These are phyloP conservation scores for Coleophoma cylindrospora DNA, from an alignment of 2,329 filamentous ascomycete genomes.

Conservation along the genomic window DNA sequence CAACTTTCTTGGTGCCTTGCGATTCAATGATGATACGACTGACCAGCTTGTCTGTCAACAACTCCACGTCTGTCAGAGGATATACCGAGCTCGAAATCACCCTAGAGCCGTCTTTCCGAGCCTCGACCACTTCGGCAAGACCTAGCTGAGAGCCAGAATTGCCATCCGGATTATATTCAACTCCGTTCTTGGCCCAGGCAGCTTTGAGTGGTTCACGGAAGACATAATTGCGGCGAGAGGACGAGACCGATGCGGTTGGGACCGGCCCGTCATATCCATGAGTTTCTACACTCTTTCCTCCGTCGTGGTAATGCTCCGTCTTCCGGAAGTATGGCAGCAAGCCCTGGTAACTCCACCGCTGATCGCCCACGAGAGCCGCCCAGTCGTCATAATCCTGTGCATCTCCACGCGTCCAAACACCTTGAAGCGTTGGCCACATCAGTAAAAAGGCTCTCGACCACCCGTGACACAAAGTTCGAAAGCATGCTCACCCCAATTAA, in stretches of 20 bases:
- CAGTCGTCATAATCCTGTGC: slow-evolving; percentile 40
- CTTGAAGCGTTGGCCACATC: slow-evolving; percentile 10
- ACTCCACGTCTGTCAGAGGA: slow-evolving; percentile 15
- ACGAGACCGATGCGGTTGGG: slow-evolving; percentile 14
- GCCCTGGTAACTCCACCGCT: slow-evolving; percentile 39
- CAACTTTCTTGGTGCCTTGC: neutral
- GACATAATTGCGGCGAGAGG: slow-evolving; percentile 31
- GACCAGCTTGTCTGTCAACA: slow-evolving; percentile 20
- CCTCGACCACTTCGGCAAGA: slow-evolving; percentile 25
- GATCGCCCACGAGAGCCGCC: slow-evolving; percentile 33
- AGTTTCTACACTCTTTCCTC: slow-evolving; percentile 9
- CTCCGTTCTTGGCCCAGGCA: slow-evolving; percentile 32
- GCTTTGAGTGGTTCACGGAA: slow-evolving; percentile 29
- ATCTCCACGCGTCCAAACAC: slow-evolving; percentile 37
- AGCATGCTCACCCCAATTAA: slow-evolving; percentile 25
- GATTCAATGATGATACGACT: slow-evolving; percentile 16
- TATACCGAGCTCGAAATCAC: slow-evolving; percentile 24
- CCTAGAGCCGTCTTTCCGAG: slow-evolving; percentile 21
- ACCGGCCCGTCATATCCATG: slow-evolving; percentile 27
- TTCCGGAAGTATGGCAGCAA: slow-evolving; percentile 40
- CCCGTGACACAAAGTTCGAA: neutral
- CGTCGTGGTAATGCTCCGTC: slow-evolving; percentile 25
- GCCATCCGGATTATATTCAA: slow-evolving; percentile 17
- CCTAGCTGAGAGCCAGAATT: slow-evolving; percentile 25
- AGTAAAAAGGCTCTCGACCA: neutral